Percentiles rank a stretch among this genome's conserved stretches.
phyloP scores from a whole-genome alignment of 2,329 filamentous ascomycete species.

The Calonectria henricotiae region DNA sequence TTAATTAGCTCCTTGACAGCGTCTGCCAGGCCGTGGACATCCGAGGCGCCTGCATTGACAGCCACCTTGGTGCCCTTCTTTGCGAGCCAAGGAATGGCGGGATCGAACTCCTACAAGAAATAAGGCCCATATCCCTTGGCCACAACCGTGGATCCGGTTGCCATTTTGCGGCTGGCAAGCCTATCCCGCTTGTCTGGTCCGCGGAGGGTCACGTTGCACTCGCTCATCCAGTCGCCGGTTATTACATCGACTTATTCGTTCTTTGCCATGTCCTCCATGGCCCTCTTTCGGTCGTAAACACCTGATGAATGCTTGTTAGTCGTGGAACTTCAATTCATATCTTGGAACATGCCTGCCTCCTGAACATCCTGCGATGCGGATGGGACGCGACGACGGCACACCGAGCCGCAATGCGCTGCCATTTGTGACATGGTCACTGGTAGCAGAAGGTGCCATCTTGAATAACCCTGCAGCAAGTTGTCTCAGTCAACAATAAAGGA shows the following conservation, averaged over 20 bases:
- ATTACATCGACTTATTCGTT: constrained; percentile 54
- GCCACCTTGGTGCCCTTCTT: constrained; percentile 56
- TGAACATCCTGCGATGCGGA: constrained; percentile 53
- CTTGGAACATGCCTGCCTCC: constrained; percentile 47
- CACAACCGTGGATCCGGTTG: constrained; percentile 50
- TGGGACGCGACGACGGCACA: constrained; percentile 45
- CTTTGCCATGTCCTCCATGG: constrained; percentile 51
- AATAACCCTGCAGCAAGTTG: not conserved
- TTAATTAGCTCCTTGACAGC: constrained; percentile 47
- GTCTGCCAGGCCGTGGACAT: constrained; percentile 49
- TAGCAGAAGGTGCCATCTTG: constrained; percentile 46
- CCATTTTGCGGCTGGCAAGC: constrained; percentile 46
- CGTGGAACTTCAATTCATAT: not conserved
- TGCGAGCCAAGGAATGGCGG: constrained; percentile 54
- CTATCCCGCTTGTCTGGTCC: constrained; percentile 52
- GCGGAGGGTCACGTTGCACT: constrained; percentile 54
- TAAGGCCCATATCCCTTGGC: constrained; percentile 63
- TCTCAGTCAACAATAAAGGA: not conserved
- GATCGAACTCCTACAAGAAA: constrained; percentile 54
- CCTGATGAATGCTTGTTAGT: constrained; percentile 42
- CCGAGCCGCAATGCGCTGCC: constrained; percentile 38
- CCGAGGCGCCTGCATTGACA: constrained; percentile 58
- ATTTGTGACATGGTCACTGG: constrained; percentile 29
- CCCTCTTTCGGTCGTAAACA: constrained; percentile 57
- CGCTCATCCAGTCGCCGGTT: constrained; percentile 56